Base-by-base conservation (phyloP, 148 eudicot genomes). In the Pharnaceum exiguum region DNA sequence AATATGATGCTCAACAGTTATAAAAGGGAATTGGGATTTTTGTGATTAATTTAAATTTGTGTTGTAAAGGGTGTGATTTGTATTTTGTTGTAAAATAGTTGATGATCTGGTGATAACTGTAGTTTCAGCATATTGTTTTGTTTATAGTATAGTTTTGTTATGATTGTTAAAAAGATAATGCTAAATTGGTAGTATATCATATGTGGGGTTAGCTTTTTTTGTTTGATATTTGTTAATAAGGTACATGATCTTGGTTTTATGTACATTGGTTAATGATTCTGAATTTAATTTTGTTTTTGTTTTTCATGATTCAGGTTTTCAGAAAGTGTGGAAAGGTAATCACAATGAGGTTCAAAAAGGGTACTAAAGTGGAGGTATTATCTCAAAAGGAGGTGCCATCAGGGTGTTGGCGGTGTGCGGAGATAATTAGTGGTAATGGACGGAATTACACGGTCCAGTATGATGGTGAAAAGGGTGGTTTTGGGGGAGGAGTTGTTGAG, bases 301-400 rank as follows among this genome's bases (percentile, higher is more conserved):
- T 39, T 24, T 57, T 63, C 25, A 12, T 63, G 65, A 43, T 24
- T 57, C 67, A 79, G 83, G 74, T 73, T 50, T 57, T 51, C 1
- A 40, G 67, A 51, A 55, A 57, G 68, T 69, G 62, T 31, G 48
- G 27, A 24, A 55, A 46, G 37, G 36, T 48, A 18, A 40, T 2
- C 42, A 72, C 28, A 30, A 84, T 82, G 96, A 85, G 80, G 55
- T 84, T 70, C 65, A 87, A 61, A 51, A 82, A 65, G 74, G 91
- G 96, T 59, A 71, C 77, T 47, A 84, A 62, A 70, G 90, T 84
- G 25, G 91, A 87, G 77, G 85, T 87, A 11, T 70, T 79, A 62
- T 44, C 73, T 69, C 77, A 69, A 52, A 62, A 60, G 26, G 90
- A 77, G 71, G 75, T 71, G 24, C 82, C 87, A 16, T 79, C 84